Percentiles rank a stretch among this genome's conserved stretches.
Conservation (phyloP, 1,284 basidiomycete species). For the Crucibulum parvulum region DNA sequence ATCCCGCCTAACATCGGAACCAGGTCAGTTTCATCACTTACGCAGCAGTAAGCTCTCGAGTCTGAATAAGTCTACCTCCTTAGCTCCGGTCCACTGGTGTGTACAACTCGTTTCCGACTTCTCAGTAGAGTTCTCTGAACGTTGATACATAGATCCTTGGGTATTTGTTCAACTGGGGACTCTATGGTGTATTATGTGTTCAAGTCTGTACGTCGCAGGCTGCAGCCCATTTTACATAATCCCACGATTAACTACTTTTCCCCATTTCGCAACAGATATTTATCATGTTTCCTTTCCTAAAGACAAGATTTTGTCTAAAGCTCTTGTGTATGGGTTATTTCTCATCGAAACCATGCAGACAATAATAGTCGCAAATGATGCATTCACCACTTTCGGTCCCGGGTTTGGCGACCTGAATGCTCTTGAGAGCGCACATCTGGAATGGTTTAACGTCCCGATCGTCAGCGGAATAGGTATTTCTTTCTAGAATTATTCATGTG, state of each 20-base stretch:
- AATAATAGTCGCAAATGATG: conserved; percentile 10
- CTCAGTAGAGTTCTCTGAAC: too few relatives aligned
- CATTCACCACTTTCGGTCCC: conserved; percentile 12
- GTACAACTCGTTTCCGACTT: too few relatives aligned
- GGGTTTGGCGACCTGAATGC: conserved; percentile 6
- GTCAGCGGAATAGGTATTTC: conserved; percentile 14
- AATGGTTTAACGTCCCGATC: conserved; percentile 11
- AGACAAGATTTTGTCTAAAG: conserved; percentile 13
- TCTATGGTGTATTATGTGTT: neutral
- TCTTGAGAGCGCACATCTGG: neutral
- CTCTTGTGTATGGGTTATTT: conserved; percentile 19
- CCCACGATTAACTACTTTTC: too few relatives aligned
- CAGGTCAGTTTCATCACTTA: too few relatives aligned
- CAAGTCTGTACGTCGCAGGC: neutral
- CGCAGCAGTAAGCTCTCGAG: too few relatives aligned
- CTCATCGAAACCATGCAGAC: conserved; percentile 15
- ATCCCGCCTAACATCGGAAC: too few relatives aligned
- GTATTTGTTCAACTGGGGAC: conserved; percentile 11
- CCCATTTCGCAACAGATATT: conserved; percentile 8
- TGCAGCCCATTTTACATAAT: too few relatives aligned
- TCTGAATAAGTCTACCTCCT: too few relatives aligned
- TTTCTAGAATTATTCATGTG: neutral
- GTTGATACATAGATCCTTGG: conserved; percentile 3
- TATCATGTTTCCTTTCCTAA: conserved; percentile 24
- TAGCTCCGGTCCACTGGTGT: too few relatives aligned